Base-by-base conservation (phyloP, 2,329 filamentous ascomycete species). In the Colletotrichum sublineola region DNA sequence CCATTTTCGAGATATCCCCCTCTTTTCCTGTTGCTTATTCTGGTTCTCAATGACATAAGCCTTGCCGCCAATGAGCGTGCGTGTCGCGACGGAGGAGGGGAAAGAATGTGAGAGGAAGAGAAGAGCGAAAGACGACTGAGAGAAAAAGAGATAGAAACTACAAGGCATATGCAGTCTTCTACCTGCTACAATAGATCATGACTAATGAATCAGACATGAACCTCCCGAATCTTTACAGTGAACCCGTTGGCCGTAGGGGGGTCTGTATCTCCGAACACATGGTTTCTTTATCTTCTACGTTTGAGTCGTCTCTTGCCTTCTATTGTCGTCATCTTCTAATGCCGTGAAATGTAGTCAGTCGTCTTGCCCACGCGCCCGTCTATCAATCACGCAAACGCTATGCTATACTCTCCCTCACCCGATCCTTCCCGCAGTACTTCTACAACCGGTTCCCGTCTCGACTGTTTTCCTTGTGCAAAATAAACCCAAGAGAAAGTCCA, bases 131-230 rank as follows among this genome's bases (percentile, higher is more conserved):
- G 56, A 36, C 33, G 52, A 58, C 48, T 9, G 20, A 9, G 46
- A 40, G 36, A 11, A 6, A 3, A 6, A 14, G 38, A 56, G 31
- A 31, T 63, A 68, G 65, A 72, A 46, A 63, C 57, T 58, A 63
- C 52, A 36, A 53, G 69, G 52, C 57, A 57, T 57, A 61, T 63
- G 65, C 64, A 63, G 44, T 46, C 44, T 24, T 63, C 44, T 20
- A 36, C 69, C 44, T 58, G 58, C 69, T 40, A 68, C 48, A 68
- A 68, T 72, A 72, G 65, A 72, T 60, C 53, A 72, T 58, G 69
- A 72, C 52, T 72, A 58, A 72, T 72, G 69, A 72, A 72, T 44
- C 48, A 63, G 57, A 58, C 58, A 60, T 63, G 57, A 53, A 68
- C 50, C 20, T 71, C 50, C 18, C 44, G 36, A 31, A 50, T 58